These are phyloP conservation scores for Beauveria sp. DNA, from an alignment of 2,329 filamentous ascomycete genomes.

Conservation along the genomic window DNA sequence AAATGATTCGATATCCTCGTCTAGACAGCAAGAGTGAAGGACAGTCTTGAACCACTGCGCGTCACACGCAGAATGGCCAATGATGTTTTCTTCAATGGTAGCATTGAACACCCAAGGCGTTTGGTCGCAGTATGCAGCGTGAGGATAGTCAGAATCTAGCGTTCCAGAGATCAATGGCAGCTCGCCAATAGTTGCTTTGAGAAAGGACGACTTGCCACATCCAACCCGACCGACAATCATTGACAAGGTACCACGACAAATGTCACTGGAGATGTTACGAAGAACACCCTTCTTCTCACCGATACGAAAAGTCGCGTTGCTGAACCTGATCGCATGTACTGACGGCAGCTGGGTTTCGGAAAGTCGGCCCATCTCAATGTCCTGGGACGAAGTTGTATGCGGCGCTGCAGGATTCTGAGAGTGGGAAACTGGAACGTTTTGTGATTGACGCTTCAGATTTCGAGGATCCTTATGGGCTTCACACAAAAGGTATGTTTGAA, in stretches of 20 bases:
- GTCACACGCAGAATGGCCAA: slow-evolving; percentile 20
- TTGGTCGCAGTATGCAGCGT: slow-evolving; percentile 34
- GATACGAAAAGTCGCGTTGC: slow-evolving; percentile 14
- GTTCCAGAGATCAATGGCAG: slow-evolving; percentile 19
- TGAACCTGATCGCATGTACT: not conserved
- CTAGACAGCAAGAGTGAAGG: slow-evolving; percentile 26
- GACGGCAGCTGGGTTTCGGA: not conserved
- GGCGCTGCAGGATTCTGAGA: too few species aligned
- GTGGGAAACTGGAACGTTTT: not conserved
- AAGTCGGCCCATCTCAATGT: not conserved
- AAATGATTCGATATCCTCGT: slow-evolving; percentile 25
- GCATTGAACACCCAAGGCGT: slow-evolving; percentile 17
- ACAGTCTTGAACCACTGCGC: slow-evolving; percentile 23
- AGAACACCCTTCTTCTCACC: slow-evolving; percentile 17
- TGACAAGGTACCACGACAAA: slow-evolving; percentile 20
- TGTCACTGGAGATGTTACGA: slow-evolving; percentile 17
- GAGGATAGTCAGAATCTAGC: slow-evolving; percentile 18
- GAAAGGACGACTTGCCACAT: slow-evolving; percentile 34
- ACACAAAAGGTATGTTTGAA: slow-evolving; percentile 26
- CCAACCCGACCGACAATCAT: slow-evolving; percentile 35
- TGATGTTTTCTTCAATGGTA: slow-evolving; percentile 20
- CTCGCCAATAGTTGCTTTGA: slow-evolving; percentile 33
- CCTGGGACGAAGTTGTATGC: not conserved
- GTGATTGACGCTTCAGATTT: not conserved
- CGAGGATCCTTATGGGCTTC: slow-evolving; percentile 18